These are phyloP conservation scores for Phytophthora idaei DNA, from an alignment of 352 stramenopile species.

Conservation along the genomic window DNA sequence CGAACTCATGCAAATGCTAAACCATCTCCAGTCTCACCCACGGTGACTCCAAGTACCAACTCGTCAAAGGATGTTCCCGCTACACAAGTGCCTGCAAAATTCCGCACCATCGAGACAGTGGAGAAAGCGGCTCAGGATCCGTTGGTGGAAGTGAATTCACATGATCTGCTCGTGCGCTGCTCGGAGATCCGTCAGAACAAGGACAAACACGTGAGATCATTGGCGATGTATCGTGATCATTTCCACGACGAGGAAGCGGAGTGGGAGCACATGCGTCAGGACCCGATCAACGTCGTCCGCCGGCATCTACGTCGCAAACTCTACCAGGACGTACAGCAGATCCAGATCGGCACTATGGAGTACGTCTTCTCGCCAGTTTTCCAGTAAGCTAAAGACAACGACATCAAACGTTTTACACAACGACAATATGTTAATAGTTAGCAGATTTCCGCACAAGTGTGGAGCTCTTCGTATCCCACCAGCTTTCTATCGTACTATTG, in stretches of 20 bases:
- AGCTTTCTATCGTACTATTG: conserved; percentile 22
- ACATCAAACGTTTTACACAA: background rate
- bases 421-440: conserved; percentile 13
- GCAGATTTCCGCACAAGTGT: conserved; percentile 14
- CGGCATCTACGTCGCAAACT: conserved; percentile 59
- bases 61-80: conserved; percentile 2
- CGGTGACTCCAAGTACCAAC: conserved; percentile 3
- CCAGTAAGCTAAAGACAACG: conserved; percentile 22
- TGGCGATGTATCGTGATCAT: conserved; percentile 50
- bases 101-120: conserved; percentile 67
- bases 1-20: background rate
- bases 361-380: conserved; percentile 75
- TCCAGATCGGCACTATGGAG: conserved; percentile 68
- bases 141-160: conserved; percentile 63
- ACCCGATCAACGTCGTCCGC: conserved; percentile 70
- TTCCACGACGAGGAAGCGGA: conserved; percentile 64
- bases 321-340: conserved; percentile 62
- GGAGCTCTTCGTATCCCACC: conserved; percentile 6
- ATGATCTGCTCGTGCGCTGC: conserved; percentile 73
- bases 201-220: conserved; percentile 45
- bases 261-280: conserved; percentile 72
- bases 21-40: background rate
- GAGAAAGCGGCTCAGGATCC: conserved; percentile 55
- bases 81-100: conserved; percentile 16
- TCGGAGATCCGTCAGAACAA: conserved; percentile 66